These are phyloP conservation scores for Baudoinia panamericana DNA, from an alignment of 495 filamentous ascomycete species.

Conservation along the genomic window DNA sequence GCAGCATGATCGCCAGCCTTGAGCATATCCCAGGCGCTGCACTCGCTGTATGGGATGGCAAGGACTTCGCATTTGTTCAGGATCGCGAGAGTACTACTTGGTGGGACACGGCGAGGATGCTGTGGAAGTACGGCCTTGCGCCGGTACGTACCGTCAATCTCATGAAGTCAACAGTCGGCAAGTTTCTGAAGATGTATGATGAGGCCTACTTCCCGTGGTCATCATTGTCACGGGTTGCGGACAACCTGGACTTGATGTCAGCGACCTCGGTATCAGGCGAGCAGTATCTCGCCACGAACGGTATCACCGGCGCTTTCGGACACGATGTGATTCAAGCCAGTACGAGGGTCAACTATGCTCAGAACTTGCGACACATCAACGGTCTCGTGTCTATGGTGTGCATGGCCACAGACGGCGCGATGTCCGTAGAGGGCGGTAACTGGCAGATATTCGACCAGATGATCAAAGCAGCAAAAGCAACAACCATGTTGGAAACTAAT, in stretches of 20 bases:
- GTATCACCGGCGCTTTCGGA: slow-evolving; percentile 51
- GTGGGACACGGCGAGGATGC: slow-evolving; percentile 66
- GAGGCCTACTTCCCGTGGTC: slow-evolving; percentile 70
- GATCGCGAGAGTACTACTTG: slow-evolving; percentile 38
- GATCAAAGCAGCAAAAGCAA: slow-evolving; percentile 49
- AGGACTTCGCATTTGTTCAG: slow-evolving; percentile 55
- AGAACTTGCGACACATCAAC: slow-evolving; percentile 64
- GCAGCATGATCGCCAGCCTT: slow-evolving; percentile 21
- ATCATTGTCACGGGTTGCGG: slow-evolving; percentile 53
- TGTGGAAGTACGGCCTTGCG: slow-evolving; percentile 76
- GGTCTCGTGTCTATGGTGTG: slow-evolving; percentile 87
- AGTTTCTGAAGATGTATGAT: slow-evolving; percentile 72
- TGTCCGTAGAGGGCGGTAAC: slow-evolving; percentile 72
- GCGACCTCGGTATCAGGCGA: slow-evolving; percentile 57
- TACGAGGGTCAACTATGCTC: slow-evolving; percentile 90
- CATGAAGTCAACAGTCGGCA: slow-evolving; percentile 55
- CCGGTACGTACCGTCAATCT: slow-evolving; percentile 58
- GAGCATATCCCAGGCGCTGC: slow-evolving; percentile 29
- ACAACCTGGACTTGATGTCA: slow-evolving; percentile 49
- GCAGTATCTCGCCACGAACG: slow-evolving; percentile 55
- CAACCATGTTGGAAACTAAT: slow-evolving; percentile 53
- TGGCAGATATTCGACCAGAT: slow-evolving; percentile 88
- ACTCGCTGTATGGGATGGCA: slow-evolving; percentile 79
- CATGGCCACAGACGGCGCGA: slow-evolving; percentile 78
- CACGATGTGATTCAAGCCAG: slow-evolving; percentile 79